phyloP scores from a whole-genome alignment of 140 eudicot species.

The Bidens hawaiensis region DNA sequence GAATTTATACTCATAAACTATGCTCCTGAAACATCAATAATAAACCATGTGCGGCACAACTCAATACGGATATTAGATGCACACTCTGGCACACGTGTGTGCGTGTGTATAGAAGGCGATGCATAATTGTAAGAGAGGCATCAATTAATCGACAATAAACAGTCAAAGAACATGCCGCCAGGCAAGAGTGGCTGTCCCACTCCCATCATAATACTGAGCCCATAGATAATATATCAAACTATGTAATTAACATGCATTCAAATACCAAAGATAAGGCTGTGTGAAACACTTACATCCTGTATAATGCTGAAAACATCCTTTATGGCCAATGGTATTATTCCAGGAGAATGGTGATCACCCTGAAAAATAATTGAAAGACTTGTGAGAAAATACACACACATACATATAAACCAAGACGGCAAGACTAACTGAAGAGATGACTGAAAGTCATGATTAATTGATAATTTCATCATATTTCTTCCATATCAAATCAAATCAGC shows the following conservation, averaged over 20 bases:
- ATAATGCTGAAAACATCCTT: constrained; percentile 98
- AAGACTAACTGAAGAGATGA: constrained; percentile 11
- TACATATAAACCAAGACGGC: background rate
- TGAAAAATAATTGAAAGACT: constrained; percentile 21
- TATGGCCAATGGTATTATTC: constrained; percentile 94
- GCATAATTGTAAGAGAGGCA: constrained; percentile 5
- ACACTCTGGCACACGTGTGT: too few relatives aligned
- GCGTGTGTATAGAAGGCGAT: constrained; percentile 1
- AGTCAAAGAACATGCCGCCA: constrained; percentile 5
- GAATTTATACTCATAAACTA: constrained; percentile 5
- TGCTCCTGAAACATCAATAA: constrained; percentile 24
- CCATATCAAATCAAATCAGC: background rate
- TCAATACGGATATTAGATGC: constrained; percentile 1
- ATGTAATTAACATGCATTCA: background rate
- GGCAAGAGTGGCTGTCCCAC: constrained; percentile 11
- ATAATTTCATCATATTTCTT: background rate
- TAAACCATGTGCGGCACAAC: constrained; percentile 18
- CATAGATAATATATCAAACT: constrained; percentile 1
- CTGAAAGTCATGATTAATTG: too few relatives aligned
- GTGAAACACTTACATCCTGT: constrained; percentile 81
- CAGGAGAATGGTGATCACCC: constrained; percentile 98
- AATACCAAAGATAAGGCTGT: background rate
- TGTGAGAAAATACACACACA: background rate
- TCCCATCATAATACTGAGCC: constrained; percentile 20
- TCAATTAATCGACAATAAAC: background rate